These are phyloP conservation scores for Fremontodendron californicum DNA, from an alignment of 345 rosid genomes.

Conservation along the genomic window DNA sequence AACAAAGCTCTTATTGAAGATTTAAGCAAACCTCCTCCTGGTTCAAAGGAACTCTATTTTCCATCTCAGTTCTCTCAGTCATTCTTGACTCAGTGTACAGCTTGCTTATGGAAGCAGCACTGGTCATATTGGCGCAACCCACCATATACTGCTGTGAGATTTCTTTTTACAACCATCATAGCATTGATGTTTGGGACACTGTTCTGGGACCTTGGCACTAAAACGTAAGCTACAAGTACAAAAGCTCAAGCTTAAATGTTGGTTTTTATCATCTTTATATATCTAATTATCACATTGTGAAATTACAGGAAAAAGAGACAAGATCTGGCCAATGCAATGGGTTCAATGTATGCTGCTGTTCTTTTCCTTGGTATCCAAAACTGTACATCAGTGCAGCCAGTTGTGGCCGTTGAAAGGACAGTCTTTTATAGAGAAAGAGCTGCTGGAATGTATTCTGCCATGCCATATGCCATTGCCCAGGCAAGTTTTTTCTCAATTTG, in stretches of 20 bases:
- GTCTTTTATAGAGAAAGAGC: conserved; percentile 79
- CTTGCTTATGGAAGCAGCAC: conserved; percentile 77
- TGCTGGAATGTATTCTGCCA: conserved; percentile 78
- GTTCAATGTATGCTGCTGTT: conserved; percentile 74
- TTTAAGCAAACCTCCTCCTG: conserved; percentile 51
- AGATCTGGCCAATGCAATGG: conserved; percentile 66
- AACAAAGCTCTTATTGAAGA: conserved; percentile 57
- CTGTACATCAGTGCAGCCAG: conserved; percentile 50
- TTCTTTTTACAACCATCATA: conserved; percentile 51
- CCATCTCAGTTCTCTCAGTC: conserved; percentile 50
- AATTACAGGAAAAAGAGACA: conserved; percentile 33
- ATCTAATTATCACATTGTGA: background rate
- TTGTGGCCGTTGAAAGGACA: conserved; percentile 67
- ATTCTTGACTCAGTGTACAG: conserved; percentile 49
- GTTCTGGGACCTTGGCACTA: conserved; percentile 70
- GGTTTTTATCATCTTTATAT: background rate
- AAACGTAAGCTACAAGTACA: conserved; percentile 37
- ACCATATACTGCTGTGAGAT: conserved; percentile 58
- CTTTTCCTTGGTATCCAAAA: conserved; percentile 68
- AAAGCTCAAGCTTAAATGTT: background rate
- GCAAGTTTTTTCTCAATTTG: conserved; percentile 6
- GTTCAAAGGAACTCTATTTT: conserved; percentile 55
- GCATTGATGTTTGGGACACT: conserved; percentile 63
- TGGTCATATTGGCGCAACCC: conserved; percentile 86
- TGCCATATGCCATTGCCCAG: conserved; percentile 69